Conservation (phyloP, 139 green algal species). For the Pleodorina starrii region DNA sequence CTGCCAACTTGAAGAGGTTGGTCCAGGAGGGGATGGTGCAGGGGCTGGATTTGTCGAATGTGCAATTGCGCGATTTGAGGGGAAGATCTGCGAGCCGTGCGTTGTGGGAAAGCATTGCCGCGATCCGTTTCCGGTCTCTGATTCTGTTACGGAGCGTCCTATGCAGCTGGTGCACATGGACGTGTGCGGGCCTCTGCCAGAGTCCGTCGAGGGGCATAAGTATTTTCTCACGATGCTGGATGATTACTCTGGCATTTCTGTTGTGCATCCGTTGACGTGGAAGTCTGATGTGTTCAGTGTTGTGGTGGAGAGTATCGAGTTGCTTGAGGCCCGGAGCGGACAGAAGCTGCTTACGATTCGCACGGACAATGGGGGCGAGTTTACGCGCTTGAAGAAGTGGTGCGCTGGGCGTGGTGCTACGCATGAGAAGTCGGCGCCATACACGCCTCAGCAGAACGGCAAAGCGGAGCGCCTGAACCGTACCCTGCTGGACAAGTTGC, state of each 20-base stretch:
- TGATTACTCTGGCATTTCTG: background rate
- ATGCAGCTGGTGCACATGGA: too few relatives aligned
- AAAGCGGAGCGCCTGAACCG: conserved; percentile 54
- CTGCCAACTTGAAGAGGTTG: background rate
- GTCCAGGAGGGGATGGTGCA: background rate
- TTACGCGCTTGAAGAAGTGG: background rate
- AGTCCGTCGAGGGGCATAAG: background rate
- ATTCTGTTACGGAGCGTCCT: background rate
- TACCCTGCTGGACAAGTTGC: conserved; percentile 39
- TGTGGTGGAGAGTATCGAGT: too few relatives aligned
- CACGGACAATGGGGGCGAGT: background rate
- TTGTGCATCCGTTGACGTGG: background rate
- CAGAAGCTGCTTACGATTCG: background rate
- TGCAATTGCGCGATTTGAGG: background rate
- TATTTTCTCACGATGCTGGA: background rate
- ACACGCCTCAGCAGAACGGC: conserved; percentile 47
- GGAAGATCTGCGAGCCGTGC: background rate
- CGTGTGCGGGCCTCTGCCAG: background rate
- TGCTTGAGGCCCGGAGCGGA: background rate
- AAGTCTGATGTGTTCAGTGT: background rate
- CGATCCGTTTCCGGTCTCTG: background rate
- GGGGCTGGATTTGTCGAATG: background rate
- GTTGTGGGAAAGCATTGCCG: background rate
- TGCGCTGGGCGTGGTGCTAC: background rate
- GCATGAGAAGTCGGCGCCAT: background rate